Conservation (phyloP, 2,329 filamentous ascomycete species). For the Blastomyces silverae region DNA sequence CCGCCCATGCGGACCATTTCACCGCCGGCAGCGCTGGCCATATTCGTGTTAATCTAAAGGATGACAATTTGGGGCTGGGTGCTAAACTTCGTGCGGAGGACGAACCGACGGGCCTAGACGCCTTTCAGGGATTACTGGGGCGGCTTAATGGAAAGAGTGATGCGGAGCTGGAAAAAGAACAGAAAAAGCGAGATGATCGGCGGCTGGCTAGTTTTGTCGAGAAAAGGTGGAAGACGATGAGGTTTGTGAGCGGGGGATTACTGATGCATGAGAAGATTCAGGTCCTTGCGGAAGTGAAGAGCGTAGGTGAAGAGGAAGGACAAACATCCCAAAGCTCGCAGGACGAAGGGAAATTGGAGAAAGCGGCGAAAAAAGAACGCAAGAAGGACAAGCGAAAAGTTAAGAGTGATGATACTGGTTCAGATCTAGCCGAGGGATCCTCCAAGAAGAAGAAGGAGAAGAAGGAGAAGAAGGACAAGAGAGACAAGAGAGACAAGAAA, state of each 20-base stretch:
- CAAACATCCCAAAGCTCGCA: conserved; percentile 48
- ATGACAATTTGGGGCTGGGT: conserved; percentile 84
- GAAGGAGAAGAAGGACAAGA: conserved; percentile 27
- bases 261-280: conserved; percentile 54
- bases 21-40: conserved; percentile 76
- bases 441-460: conserved; percentile 32
- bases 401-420: conserved; percentile 25
- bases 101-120: conserved; percentile 76
- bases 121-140: conserved; percentile 78
- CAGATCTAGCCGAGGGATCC: conserved; percentile 29
- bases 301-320: conserved; percentile 34
- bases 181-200: conserved; percentile 59
- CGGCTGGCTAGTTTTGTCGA: conserved; percentile 68
- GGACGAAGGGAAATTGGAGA: conserved; percentile 23
- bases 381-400: conserved; percentile 27
- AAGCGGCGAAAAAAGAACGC: conserved; percentile 27
- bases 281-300: conserved; percentile 16
- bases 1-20: conserved; percentile 67
- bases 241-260: conserved; percentile 81
- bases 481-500: conserved; percentile 29
- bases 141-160: conserved; percentile 83
- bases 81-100: conserved; percentile 64
- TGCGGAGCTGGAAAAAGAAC: conserved; percentile 62
- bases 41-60: conserved; percentile 77
- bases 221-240: conserved; percentile 69